Conservation (phyloP, 768 basidiomycete species). For the Crepidotus variabilis region DNA sequence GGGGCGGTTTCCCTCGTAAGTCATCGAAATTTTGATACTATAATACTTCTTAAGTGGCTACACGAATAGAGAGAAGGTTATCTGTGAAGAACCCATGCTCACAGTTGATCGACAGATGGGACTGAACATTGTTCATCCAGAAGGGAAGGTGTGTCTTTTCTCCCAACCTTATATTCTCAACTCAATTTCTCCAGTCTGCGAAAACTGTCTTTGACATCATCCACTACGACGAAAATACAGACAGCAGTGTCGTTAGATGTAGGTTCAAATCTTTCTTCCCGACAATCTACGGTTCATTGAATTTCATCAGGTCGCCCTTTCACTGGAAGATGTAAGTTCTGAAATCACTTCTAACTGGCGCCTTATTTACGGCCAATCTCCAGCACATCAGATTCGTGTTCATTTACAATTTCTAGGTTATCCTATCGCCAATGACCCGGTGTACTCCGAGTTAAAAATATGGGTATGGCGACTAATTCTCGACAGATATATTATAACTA, state of each 20-base stretch:
- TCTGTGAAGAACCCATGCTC: slow-evolving; percentile 81
- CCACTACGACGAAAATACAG: slow-evolving; percentile 72
- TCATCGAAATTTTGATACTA: slow-evolving; percentile 9
- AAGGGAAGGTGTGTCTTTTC: slow-evolving; percentile 72
- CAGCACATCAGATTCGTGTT: slow-evolving; percentile 96
- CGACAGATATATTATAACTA: slow-evolving; percentile 5
- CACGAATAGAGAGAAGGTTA: slow-evolving; percentile 61
- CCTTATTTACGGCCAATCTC: slow-evolving; percentile 6
- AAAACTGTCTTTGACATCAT: slow-evolving; percentile 86
- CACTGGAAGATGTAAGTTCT: slow-evolving; percentile 84
- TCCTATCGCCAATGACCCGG: slow-evolving; percentile 93
- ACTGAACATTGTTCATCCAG: slow-evolving; percentile 90
- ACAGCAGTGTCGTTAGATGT: slow-evolving; percentile 90
- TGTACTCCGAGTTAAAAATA: slow-evolving; percentile 79
- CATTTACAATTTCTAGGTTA: slow-evolving; percentile 93
- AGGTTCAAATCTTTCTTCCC: slow-evolving; percentile 16
- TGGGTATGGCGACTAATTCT: slow-evolving; percentile 48
- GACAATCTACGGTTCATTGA: slow-evolving; percentile 4
- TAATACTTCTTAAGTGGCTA: background rate
- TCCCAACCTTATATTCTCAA: slow-evolving; percentile 1
- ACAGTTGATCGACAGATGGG: slow-evolving; percentile 97
- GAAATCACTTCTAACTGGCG: slow-evolving; percentile 5
- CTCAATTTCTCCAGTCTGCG: slow-evolving; percentile 52
- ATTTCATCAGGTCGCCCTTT: slow-evolving; percentile 65
- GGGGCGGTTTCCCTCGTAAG: slow-evolving; percentile 84